Base-by-base conservation (phyloP, 169 alveolate species). In the Plasmodium falciparum region DNA sequence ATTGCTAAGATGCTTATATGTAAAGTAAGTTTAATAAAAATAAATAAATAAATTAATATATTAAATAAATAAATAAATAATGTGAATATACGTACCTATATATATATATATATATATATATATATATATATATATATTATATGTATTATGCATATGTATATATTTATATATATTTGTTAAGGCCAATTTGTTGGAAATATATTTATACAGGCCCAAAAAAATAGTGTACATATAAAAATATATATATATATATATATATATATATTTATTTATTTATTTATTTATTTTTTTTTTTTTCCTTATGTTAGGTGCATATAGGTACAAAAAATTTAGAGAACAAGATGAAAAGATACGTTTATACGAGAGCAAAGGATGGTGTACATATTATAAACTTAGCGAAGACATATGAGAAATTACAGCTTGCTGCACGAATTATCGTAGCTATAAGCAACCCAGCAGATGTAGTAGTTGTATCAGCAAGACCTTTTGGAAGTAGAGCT, bases 401-500 rank as follows among this genome's bases (percentile, higher is more conserved):
- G 96, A 98, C 99, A 39, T 99, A 99, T 97, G 99, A 99, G 95
- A 98, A 98, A 97, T 91, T 99, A 76, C 98, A 97, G 96, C 91
- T 98, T 52, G 99, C 99, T 49, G 99, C 99, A 59, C 97, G 99
- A 92, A 97, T 98, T 75, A 98, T 99, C 59, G 99, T 99, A 69
- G 99, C 99, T 74, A 97, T 98, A 75, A 97, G 96, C 63, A 98
- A 99, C 93, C 99, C 99, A 45, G 98, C 96, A 54, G 99, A 99
- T 92, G 98, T 98, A 62, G 97, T 98, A 61, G 99, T 98, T 22
- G 99, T 98, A 22, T 97, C 99, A 74, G 98, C 99, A 75, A 96
- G 99, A 88, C 98, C 97, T 63, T 94, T 95, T 80, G 99, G 99
- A 65, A 97, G 99, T 92, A 97, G 99, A 88, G 99, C 99, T 2